phyloP scores from a whole-genome alignment of 345 rosid genomes.

The Cardamine resedifolia region DNA sequence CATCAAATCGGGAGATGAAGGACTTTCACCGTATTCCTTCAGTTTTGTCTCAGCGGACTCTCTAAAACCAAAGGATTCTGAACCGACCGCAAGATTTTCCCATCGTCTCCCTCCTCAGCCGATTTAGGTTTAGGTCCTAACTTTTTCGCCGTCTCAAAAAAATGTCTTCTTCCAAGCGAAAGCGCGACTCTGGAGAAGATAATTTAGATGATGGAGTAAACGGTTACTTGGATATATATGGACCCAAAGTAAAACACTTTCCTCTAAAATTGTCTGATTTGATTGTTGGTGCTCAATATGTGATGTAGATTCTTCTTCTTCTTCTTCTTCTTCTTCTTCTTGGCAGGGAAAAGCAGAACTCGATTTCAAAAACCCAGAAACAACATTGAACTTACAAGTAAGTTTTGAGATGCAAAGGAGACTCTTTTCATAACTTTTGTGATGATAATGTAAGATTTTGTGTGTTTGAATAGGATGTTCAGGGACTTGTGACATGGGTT shows the following conservation, averaged over 20 bases:
- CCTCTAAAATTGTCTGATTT: not conserved
- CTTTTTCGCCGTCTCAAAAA: too few species aligned
- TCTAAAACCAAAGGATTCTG: too few species aligned
- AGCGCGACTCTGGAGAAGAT: too few species aligned
- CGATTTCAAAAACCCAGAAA: slow-evolving; percentile 61
- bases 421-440: not conserved
- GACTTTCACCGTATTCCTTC: too few species aligned
- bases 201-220: too few species aligned
- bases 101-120: too few species aligned
- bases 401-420: not conserved
- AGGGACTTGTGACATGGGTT: slow-evolving; percentile 98
- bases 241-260: slow-evolving; percentile 53
- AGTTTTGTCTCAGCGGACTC: too few species aligned
- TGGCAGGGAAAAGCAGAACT: slow-evolving; percentile 83
- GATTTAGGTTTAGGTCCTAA: too few species aligned
- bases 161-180: too few species aligned
- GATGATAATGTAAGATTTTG: slow-evolving; percentile 2
- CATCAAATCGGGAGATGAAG: too few species aligned
- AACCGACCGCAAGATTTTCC: too few species aligned
- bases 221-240: slow-evolving; percentile 65
- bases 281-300: not conserved
- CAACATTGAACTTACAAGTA: slow-evolving; percentile 74
- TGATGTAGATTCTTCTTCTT: not conserved
- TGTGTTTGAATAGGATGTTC: slow-evolving; percentile 65
- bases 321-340: not conserved